Evolutionary conservation across 2,329 filamentous ascomycete genomes (phyloP).

Genomic region (Polytolypa hystricis): DNA sequence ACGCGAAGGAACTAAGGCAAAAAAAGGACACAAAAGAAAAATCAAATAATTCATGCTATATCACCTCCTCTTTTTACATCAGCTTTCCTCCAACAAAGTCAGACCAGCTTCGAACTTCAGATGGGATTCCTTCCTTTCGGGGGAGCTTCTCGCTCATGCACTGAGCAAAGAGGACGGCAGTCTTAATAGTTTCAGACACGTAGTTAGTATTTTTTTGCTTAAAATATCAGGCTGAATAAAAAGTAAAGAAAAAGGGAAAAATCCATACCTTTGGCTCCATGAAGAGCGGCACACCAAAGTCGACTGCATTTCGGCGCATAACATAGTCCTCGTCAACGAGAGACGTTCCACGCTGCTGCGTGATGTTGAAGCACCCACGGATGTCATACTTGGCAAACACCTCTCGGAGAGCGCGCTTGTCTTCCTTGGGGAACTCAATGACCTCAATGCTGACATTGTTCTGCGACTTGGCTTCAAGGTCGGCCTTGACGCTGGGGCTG

Average conservation of each 20-base stretch:
- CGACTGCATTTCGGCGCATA: conserved; percentile 94
- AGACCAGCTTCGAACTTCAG: conserved; percentile 87
- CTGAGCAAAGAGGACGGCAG: conserved; percentile 86
- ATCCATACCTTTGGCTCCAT: conserved; percentile 88
- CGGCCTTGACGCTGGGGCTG: conserved; percentile 66
- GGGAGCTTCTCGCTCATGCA: conserved; percentile 97
- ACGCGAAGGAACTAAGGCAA: neutral
- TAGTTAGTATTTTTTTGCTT: neutral
- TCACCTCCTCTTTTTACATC: conserved; percentile 24
- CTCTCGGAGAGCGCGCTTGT: conserved; percentile 88
- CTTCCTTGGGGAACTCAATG: conserved; percentile 91
- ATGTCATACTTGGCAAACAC: conserved; percentile 98
- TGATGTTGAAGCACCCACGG: conserved; percentile 89
- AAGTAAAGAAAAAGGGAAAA: neutral
- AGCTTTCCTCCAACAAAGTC: conserved; percentile 72
- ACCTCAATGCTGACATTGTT: conserved; percentile 64
- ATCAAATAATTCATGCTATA: neutral
- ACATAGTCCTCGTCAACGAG: conserved; percentile 91
- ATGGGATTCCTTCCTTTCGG: conserved; percentile 72
- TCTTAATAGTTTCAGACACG: conserved; percentile 46
- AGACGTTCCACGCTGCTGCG: conserved; percentile 70
- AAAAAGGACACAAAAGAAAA: neutral
- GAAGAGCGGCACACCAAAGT: conserved; percentile 94
- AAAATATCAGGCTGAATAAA: neutral
- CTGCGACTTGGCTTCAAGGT: conserved; percentile 63